These are phyloP conservation scores for Diphasiastrum complanatum DNA, from an alignment of 83 land plant species.

Conservation along the genomic window DNA sequence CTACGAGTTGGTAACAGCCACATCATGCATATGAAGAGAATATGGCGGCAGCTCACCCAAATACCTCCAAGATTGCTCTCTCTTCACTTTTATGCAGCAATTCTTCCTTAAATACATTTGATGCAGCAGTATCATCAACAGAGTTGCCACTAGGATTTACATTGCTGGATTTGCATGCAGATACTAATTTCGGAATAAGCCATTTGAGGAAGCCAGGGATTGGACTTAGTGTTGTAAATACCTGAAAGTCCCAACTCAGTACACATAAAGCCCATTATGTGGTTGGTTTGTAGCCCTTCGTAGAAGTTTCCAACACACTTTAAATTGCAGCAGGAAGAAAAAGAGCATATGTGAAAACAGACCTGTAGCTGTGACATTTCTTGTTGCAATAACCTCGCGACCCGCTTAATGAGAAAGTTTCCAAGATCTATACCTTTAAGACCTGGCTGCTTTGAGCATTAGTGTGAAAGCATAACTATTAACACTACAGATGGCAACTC, in stretches of 20 bases:
- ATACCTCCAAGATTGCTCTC: conserved; percentile 33
- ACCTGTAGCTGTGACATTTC: conserved; percentile 76
- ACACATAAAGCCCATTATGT: neutral
- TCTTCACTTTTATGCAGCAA: conserved; percentile 65
- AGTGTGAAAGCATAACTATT: neutral
- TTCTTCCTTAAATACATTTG: conserved; percentile 45
- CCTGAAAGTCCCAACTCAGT: conserved; percentile 22
- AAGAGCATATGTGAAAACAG: neutral
- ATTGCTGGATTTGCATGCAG: conserved; percentile 45
- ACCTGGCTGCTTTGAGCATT: conserved; percentile 52
- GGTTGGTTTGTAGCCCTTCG: neutral
- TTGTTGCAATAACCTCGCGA: conserved; percentile 51
- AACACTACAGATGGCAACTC: neutral
- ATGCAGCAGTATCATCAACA: conserved; percentile 14
- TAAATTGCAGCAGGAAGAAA: neutral
- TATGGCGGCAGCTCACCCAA: too few species aligned
- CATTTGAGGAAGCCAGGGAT: conserved; percentile 82
- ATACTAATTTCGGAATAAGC: conserved; percentile 68
- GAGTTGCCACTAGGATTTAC: conserved; percentile 11
- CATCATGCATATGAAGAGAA: too few species aligned
- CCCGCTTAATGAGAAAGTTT: conserved; percentile 86
- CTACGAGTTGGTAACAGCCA: too few species aligned
- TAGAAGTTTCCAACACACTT: conserved; percentile 16
- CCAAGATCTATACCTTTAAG: conserved; percentile 90
- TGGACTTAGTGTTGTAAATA: conserved; percentile 83